These are phyloP conservation scores for Nematodospora anomalae DNA, from an alignment of 1,139 yeast genomes.

Conservation along the genomic window DNA sequence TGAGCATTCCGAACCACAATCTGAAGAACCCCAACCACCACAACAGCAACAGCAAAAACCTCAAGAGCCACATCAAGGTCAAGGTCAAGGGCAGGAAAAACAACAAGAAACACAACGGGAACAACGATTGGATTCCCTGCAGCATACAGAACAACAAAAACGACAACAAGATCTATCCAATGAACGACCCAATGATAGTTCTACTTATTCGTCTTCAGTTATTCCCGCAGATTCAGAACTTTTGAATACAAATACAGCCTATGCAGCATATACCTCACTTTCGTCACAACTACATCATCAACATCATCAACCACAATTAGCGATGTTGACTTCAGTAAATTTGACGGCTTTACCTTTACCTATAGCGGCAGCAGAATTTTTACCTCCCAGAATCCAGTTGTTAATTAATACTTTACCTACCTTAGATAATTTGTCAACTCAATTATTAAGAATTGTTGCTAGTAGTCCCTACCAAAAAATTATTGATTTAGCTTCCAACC, in stretches of 20 bases:
- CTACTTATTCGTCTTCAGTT: slow-evolving; percentile 10
- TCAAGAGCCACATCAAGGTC: not conserved
- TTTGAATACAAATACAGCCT: slow-evolving; percentile 42
- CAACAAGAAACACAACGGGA: slow-evolving; percentile 2
- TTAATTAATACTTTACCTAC: slow-evolving; percentile 67
- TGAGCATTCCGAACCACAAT: not conserved
- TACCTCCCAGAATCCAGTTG: slow-evolving; percentile 62
- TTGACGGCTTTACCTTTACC: slow-evolving; percentile 59
- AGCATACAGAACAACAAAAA: slow-evolving; percentile 1
- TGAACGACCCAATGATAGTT: slow-evolving; percentile 26
- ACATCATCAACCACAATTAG: slow-evolving; percentile 13
- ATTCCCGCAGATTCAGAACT: slow-evolving; percentile 47
- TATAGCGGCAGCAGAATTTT: slow-evolving; percentile 52
- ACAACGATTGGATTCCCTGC: not conserved
- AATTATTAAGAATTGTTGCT: slow-evolving; percentile 66
- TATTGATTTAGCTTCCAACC: slow-evolving; percentile 68
- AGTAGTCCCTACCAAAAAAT: slow-evolving; percentile 73
- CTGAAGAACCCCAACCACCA: not conserved
- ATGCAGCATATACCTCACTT: slow-evolving; percentile 45
- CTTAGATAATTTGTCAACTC: slow-evolving; percentile 73
- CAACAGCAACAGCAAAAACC: slow-evolving; percentile 1
- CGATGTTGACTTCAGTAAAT: slow-evolving; percentile 50
- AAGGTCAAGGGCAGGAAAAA: slow-evolving; percentile 2
- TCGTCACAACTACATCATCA: slow-evolving; percentile 27
- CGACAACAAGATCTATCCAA: slow-evolving; percentile 3